Conservation (phyloP, 1,284 basidiomycete genomes). For the Volvariella volvacea region DNA sequence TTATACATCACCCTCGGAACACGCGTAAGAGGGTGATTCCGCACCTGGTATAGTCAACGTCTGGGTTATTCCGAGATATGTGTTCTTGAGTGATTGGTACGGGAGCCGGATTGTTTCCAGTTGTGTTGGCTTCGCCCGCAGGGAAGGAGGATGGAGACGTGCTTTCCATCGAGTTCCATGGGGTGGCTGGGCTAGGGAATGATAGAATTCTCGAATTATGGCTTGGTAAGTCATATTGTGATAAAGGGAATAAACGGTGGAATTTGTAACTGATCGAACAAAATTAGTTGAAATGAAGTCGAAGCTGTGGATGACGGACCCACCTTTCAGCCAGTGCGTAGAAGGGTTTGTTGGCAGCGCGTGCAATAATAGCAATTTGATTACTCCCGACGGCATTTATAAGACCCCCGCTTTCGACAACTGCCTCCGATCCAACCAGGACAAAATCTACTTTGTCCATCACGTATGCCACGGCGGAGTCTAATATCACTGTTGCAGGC, state of each 20-base stretch:
- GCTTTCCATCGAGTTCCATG: constrained; percentile 9
- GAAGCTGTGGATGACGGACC: constrained; percentile 13
- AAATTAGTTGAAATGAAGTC: constrained; percentile 10
- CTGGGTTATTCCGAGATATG: constrained; percentile 72
- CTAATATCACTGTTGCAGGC: constrained; percentile 91
- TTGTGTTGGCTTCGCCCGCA: constrained; percentile 12
- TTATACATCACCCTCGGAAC: constrained; percentile 9
- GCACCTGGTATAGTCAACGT: constrained; percentile 80
- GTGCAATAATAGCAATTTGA: constrained; percentile 95
- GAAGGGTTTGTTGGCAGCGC: constrained; percentile 91
- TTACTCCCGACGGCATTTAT: constrained; percentile 91
- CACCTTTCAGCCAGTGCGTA: constrained; percentile 95
- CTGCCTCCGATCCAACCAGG: constrained; percentile 94
- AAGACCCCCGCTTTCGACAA: constrained; percentile 89
- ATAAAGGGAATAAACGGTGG: constrained; percentile 92
- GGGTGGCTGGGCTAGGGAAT: constrained; percentile 38
- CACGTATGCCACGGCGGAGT: constrained; percentile 94
- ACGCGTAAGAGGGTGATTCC: constrained; percentile 8
- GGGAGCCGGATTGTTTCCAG: constrained; percentile 18
- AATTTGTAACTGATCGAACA: constrained; percentile 80
- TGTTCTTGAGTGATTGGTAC: constrained; percentile 64
- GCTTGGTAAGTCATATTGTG: constrained; percentile 92
- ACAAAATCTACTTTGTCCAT: constrained; percentile 96
- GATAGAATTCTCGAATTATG: constrained; percentile 68
- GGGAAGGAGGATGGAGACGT: constrained; percentile 11